Percentiles rank a stretch among this genome's conserved stretches.
These are phyloP conservation scores for Boletus patriciae DNA, from an alignment of 768 basidiomycete genomes.

Conservation along the genomic window DNA sequence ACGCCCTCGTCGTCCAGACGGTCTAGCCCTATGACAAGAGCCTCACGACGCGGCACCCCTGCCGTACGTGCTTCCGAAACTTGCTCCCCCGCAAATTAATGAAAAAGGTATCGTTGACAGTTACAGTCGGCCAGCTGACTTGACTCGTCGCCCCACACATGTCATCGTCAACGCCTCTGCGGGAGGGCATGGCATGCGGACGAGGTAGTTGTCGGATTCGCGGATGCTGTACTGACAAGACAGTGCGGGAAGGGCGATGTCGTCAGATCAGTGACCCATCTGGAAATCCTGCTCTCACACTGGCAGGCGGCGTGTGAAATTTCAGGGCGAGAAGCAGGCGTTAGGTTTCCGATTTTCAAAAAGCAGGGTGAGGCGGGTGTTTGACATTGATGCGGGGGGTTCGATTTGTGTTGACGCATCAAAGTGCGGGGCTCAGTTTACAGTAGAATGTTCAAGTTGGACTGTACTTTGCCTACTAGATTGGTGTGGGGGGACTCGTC, in stretches of 20 bases:
- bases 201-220: background rate
- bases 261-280: too few species aligned
- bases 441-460: constrained; percentile 1
- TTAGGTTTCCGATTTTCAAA: constrained; percentile 37
- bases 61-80: constrained; percentile 21
- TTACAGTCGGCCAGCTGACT: constrained; percentile 20
- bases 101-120: constrained; percentile 15
- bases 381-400: constrained; percentile 19
- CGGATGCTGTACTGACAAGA: too few species aligned
- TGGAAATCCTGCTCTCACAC: constrained; percentile 4
- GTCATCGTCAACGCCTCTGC: background rate
- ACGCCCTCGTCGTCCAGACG: constrained; percentile 35
- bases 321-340: constrained; percentile 30
- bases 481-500: background rate
- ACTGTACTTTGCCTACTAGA: background rate
- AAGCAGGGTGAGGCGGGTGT: background rate
- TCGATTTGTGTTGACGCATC: constrained; percentile 19
- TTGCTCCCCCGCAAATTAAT: constrained; percentile 30
- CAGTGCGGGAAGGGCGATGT: too few species aligned
- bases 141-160: background rate
- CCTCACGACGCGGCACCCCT: constrained; percentile 28
- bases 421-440: constrained; percentile 23
- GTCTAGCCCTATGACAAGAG: constrained; percentile 35
- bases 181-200: background rate
- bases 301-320: constrained; percentile 21